Percentiles rank a stretch among this genome's conserved stretches.
phyloP scores from a whole-genome alignment of 2,329 filamentous ascomycete species.

The Colletotrichum sp. region DNA sequence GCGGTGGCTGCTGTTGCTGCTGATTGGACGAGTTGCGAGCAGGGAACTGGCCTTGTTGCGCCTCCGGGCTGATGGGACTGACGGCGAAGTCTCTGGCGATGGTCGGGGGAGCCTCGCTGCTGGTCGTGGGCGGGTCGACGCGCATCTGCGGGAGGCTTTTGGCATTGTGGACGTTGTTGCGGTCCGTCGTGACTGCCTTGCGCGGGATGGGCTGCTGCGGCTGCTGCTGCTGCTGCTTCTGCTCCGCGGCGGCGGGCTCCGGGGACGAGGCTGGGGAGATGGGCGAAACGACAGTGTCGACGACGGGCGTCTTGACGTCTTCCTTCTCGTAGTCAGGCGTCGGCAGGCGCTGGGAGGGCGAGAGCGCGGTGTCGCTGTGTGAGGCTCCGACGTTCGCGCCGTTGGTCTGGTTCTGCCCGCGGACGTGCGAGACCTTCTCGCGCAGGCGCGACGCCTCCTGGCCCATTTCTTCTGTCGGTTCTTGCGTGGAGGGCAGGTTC shows the following conservation, averaged over 20 bases:
- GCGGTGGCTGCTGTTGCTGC: slow-evolving; percentile 6
- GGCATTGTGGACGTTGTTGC: slow-evolving; percentile 26
- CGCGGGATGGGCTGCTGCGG: slow-evolving; percentile 23
- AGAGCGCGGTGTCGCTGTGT: slow-evolving; percentile 15
- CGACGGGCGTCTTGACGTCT: slow-evolving; percentile 41
- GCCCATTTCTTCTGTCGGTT: slow-evolving; percentile 35
- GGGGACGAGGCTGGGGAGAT: slow-evolving; percentile 51
- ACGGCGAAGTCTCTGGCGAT: slow-evolving; percentile 21
- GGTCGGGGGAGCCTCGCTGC: slow-evolving; percentile 26
- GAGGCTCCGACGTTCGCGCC: slow-evolving; percentile 10
- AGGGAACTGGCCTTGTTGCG: slow-evolving; percentile 29
- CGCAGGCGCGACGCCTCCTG: slow-evolving; percentile 35
- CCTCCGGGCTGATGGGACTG: slow-evolving; percentile 21
- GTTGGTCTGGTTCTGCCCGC: not conserved
- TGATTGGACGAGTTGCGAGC: slow-evolving; percentile 36
- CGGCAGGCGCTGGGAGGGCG: slow-evolving; percentile 41
- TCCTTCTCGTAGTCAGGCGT: slow-evolving; percentile 55
- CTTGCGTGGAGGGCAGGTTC: not conserved
- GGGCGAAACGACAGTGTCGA: slow-evolving; percentile 44
- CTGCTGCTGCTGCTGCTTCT: slow-evolving; percentile 15
- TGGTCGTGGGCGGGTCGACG: slow-evolving; percentile 21
- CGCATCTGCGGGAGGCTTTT: slow-evolving; percentile 28
- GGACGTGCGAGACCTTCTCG: slow-evolving; percentile 16
- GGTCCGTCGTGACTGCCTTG: slow-evolving; percentile 27
- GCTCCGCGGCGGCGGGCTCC: slow-evolving; percentile 33